Percentiles rank a stretch among this genome's conserved stretches.
These are phyloP conservation scores for Maudiozyma bulderi DNA, from an alignment of 805 yeast genomes.

Conservation along the genomic window DNA sequence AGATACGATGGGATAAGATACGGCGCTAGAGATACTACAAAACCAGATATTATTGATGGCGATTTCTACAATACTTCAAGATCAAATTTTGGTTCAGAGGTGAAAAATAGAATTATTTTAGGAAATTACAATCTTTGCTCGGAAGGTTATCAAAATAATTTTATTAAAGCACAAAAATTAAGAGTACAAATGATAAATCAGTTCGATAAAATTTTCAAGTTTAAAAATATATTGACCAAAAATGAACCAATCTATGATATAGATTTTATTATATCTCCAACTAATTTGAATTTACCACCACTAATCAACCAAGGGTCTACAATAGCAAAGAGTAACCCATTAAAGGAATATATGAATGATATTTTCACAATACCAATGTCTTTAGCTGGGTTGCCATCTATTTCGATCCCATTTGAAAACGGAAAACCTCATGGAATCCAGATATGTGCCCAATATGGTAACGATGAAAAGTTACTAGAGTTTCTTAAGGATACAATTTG, in stretches of 20 bases:
- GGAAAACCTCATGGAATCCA: slow-evolving; percentile 53
- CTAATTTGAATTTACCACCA: slow-evolving; percentile 51
- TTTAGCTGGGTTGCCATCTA: slow-evolving; percentile 82
- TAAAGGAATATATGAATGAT: slow-evolving; percentile 69
- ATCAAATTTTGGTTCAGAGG: slow-evolving; percentile 65
- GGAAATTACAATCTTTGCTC: slow-evolving; percentile 84
- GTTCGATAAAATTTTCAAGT: slow-evolving; percentile 52
- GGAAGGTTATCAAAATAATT: slow-evolving; percentile 60
- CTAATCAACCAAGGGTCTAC: slow-evolving; percentile 30
- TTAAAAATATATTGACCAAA: slow-evolving; percentile 34
- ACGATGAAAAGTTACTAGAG: slow-evolving; percentile 55
- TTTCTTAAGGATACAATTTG: slow-evolving; percentile 10
- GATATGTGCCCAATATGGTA: slow-evolving; percentile 76
- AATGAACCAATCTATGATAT: slow-evolving; percentile 27
- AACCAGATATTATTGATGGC: slow-evolving; percentile 28
- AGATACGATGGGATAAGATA: slow-evolving; percentile 86
- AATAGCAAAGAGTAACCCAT: slow-evolving; percentile 31
- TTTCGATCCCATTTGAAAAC: slow-evolving; percentile 54
- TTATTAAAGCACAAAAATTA: slow-evolving; percentile 60
- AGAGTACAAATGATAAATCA: slow-evolving; percentile 54
- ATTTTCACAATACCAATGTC: slow-evolving; percentile 84
- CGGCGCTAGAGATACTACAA: slow-evolving; percentile 41
- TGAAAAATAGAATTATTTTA: slow-evolving; percentile 66
- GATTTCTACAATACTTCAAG: slow-evolving; percentile 52
- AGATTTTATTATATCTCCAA: slow-evolving; percentile 70